phyloP scores from a whole-genome alignment of 2,329 filamentous ascomycete genomes.

The Teratosphaeria pseudoeucalypti region DNA sequence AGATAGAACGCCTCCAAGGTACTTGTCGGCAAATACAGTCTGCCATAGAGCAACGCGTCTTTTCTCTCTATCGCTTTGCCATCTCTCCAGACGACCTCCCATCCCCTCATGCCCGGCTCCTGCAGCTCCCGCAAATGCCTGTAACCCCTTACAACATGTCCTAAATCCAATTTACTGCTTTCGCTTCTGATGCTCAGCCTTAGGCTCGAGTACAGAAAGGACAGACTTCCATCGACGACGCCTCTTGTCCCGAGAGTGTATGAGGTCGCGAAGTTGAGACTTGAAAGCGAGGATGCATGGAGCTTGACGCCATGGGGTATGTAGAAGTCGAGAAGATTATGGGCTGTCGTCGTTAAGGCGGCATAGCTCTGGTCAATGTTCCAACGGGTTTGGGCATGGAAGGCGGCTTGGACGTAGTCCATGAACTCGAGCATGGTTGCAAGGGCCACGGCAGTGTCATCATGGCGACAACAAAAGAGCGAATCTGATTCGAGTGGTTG shows the following conservation, averaged over 20 bases:
- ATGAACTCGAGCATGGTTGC: slow-evolving; percentile 80
- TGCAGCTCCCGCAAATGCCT: slow-evolving; percentile 57
- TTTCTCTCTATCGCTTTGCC: slow-evolving; percentile 39
- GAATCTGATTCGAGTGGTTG: background rate
- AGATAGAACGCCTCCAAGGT: slow-evolving; percentile 80
- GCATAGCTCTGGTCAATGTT: slow-evolving; percentile 87
- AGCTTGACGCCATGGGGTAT: slow-evolving; percentile 77
- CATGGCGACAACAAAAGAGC: background rate
- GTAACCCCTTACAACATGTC: slow-evolving; percentile 71
- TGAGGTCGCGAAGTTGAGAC: slow-evolving; percentile 85
- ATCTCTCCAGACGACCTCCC: slow-evolving; percentile 42
- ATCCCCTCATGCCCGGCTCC: slow-evolving; percentile 38
- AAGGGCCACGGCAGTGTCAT: background rate
- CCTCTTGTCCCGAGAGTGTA: slow-evolving; percentile 86
- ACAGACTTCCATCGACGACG: slow-evolving; percentile 90
- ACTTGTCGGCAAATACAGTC: slow-evolving; percentile 72
- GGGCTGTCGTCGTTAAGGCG: slow-evolving; percentile 69
- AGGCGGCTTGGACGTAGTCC: slow-evolving; percentile 89
- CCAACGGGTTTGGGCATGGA: slow-evolving; percentile 79
- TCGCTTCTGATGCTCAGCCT: slow-evolving; percentile 57
- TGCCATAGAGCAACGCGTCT: slow-evolving; percentile 61
- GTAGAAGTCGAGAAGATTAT: slow-evolving; percentile 78
- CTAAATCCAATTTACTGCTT: slow-evolving; percentile 66
- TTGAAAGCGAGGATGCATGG: slow-evolving; percentile 81
- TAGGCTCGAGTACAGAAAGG: slow-evolving; percentile 87